Evolutionary conservation across 2,329 filamentous ascomycete genomes (phyloP).

Genomic region (Ceratocystis variospora): DNA sequence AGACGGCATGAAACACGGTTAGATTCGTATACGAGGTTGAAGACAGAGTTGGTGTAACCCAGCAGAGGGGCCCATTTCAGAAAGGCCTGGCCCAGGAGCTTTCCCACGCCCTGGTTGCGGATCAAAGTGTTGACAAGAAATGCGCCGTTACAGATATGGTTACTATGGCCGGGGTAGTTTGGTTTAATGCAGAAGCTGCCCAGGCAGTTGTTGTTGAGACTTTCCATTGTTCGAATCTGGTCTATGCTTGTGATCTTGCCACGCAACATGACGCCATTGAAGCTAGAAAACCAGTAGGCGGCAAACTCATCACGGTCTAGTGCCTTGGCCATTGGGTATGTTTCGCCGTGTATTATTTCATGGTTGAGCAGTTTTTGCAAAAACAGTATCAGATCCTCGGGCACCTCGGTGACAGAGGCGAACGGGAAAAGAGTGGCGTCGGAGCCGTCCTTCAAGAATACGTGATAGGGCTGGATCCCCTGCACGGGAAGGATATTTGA

Average conservation of each 20-base stretch:
- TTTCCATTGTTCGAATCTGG: constrained; percentile 37
- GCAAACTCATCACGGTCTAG: constrained; percentile 64
- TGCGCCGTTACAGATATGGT: constrained; percentile 77
- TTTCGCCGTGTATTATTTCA: constrained; percentile 84
- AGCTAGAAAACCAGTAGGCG: constrained; percentile 82
- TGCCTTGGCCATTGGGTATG: constrained; percentile 73
- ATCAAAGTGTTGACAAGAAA: constrained; percentile 62
- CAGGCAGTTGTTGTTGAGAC: constrained; percentile 70
- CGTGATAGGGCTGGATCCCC: constrained; percentile 47
- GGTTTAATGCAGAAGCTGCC: constrained; percentile 92
- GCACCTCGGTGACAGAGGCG: constrained; percentile 62
- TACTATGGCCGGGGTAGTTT: constrained; percentile 82
- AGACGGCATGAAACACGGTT: constrained; percentile 82
- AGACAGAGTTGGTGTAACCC: constrained; percentile 83
- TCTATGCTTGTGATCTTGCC: constrained; percentile 49
- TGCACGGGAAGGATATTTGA: constrained; percentile 54
- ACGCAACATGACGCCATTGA: constrained; percentile 74
- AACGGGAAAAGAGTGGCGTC: constrained; percentile 75
- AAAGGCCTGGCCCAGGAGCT: constrained; percentile 63
- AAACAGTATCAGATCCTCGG: constrained; percentile 58
- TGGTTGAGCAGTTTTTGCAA: constrained; percentile 74
- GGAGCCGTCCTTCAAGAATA: constrained; percentile 66
- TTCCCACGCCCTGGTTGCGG: constrained; percentile 59
- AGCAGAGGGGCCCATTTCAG: constrained; percentile 65
- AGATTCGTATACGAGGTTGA: constrained; percentile 89